Conservation (phyloP, 1,139 yeast species). For the Geotrichum cucujoidarum region DNA sequence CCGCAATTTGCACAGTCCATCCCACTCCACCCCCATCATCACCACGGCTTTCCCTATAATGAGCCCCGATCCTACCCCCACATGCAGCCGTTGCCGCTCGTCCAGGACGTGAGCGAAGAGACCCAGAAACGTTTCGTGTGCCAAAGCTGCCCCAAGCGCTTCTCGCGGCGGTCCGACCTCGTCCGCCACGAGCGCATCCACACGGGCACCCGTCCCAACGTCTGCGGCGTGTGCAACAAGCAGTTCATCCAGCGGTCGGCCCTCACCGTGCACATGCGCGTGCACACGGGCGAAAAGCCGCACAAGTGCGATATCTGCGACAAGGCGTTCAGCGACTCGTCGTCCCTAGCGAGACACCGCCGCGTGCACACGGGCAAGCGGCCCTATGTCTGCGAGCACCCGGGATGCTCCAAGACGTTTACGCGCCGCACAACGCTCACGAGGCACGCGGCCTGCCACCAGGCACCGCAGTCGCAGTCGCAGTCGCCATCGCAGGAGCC, state of each 20-base stretch:
- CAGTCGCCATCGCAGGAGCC: not conserved
- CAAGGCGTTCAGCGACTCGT: conserved; percentile 40
- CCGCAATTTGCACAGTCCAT: not conserved
- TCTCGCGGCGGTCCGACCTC: conserved; percentile 61
- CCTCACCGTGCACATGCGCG: conserved; percentile 65
- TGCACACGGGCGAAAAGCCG: conserved; percentile 81
- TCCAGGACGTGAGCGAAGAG: not conserved
- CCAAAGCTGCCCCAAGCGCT: conserved; percentile 36
- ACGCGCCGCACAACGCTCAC: conserved; percentile 2
- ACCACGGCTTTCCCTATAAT: too few species aligned
- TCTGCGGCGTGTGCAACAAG: conserved; percentile 42
- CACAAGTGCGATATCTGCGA: conserved; percentile 37
- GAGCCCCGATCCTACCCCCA: not conserved
- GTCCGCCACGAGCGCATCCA: conserved; percentile 73
- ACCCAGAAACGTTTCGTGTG: conserved; percentile 27
- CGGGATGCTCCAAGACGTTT: conserved; percentile 3
- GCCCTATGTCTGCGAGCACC: conserved; percentile 48
- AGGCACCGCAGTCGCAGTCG: not conserved
- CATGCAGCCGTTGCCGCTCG: not conserved
- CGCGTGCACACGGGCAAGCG: conserved; percentile 46
- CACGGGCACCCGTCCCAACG: conserved; percentile 63
- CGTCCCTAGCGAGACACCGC: conserved; percentile 40
- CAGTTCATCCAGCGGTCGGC: conserved; percentile 67
- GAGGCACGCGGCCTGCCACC: not conserved
- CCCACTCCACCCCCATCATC: not conserved